Evolutionary conservation across 805 yeast species (phyloP).

Genomic region (Candida sanyiensis): DNA sequence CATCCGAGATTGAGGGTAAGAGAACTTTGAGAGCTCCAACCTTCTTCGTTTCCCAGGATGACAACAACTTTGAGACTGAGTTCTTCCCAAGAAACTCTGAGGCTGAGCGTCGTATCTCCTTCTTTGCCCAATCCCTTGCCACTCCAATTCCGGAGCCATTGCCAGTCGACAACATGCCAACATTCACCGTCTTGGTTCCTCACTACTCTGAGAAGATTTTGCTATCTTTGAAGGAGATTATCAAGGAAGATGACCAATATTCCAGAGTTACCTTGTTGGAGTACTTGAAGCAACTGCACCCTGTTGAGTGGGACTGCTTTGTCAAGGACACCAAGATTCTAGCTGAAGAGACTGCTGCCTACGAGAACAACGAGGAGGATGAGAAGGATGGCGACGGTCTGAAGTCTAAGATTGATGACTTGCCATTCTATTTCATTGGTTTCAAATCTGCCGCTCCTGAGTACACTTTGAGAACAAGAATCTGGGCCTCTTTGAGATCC

Average conservation of each 20-base stretch:
- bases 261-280: constrained; percentile 92
- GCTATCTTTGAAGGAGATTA: constrained; percentile 89
- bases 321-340: constrained; percentile 92
- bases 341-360: constrained; percentile 91
- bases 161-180: constrained; percentile 99
- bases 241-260: constrained; percentile 94
- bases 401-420: constrained; percentile 81
- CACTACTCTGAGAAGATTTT: constrained; percentile 94
- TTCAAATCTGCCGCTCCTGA: constrained; percentile 97
- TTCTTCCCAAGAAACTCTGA: constrained; percentile 96
- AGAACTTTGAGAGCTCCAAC: constrained; percentile 98
- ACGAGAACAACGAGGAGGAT: constrained; percentile 38
- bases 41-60: constrained; percentile 97
- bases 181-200: constrained; percentile 94
- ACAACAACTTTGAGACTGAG: constrained; percentile 85
- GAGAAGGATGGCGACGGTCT: constrained; percentile 61
- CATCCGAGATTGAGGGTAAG: constrained; percentile 96
- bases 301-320: constrained; percentile 96
- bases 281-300: constrained; percentile 90
- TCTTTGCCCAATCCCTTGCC: constrained; percentile 98
- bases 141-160: constrained; percentile 98
- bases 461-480: constrained; percentile 90
- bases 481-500: constrained; percentile 97
- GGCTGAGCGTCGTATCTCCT: constrained; percentile 98
- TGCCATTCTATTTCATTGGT: constrained; percentile 94